Percentiles rank a stretch among this genome's conserved stretches.
Conservation (phyloP, 1,139 yeast species). For the Blastobotrys petasosporus region DNA sequence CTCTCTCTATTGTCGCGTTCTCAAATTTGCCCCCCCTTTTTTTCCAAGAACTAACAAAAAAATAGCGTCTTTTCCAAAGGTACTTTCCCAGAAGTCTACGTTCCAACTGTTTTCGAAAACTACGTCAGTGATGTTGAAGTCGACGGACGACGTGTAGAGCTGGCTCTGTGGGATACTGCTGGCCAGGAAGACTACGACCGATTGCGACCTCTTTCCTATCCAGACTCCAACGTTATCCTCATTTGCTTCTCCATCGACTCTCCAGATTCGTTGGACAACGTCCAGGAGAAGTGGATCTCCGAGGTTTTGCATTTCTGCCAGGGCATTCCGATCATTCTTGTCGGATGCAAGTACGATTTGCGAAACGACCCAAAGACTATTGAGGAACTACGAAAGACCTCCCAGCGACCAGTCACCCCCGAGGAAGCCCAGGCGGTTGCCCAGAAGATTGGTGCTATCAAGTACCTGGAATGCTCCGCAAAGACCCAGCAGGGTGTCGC, state of each 20-base stretch:
- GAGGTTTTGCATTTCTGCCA: constrained; percentile 93
- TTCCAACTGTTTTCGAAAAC: constrained; percentile 93
- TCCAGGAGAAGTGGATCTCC: constrained; percentile 90
- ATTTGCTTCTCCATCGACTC: constrained; percentile 89
- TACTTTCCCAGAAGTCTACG: constrained; percentile 91
- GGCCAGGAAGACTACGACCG: constrained; percentile 98
- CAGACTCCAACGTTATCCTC: constrained; percentile 86
- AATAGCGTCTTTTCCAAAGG: constrained; percentile 66
- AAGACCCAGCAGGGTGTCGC: constrained; percentile 71
- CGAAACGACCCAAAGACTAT: constrained; percentile 72
- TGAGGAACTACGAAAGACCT: constrained; percentile 73
- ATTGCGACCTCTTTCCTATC: constrained; percentile 87
- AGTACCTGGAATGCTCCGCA: constrained; percentile 82
- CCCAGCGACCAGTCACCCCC: constrained; percentile 78
- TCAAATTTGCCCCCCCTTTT: not conserved
- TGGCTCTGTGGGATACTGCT: constrained; percentile 97
- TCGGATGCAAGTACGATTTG: constrained; percentile 87
- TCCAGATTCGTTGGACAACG: constrained; percentile 90
- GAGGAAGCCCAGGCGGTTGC: constrained; percentile 87
- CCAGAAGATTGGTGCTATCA: constrained; percentile 69
- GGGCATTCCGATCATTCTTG: constrained; percentile 86
- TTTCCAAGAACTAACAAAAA: constrained; percentile 40
- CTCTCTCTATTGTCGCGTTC: too few species aligned
- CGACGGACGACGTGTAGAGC: constrained; percentile 85
- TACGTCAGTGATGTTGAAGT: constrained; percentile 93